Evolutionary conservation across 1,139 yeast genomes (phyloP), one percentile per base, ranked within the genome.

Genomic region (Scheffersomyces titani): DNA sequence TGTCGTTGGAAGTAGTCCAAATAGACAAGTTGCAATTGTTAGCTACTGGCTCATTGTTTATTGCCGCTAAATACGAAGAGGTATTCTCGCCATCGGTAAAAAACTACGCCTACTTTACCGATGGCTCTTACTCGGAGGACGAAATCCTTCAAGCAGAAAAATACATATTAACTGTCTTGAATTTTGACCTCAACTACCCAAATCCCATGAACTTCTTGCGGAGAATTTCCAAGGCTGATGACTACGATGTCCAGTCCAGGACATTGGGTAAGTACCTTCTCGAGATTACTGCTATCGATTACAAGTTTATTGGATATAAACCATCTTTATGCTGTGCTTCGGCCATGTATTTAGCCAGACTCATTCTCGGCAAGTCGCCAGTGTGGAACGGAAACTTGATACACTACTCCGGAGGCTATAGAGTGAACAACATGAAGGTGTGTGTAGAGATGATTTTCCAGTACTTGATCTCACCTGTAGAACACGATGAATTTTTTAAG

Each of bases 41-140:
- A 52, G 98, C 98, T 13, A 90, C 97, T 1, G 92, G 97, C 1
- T 87, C 96, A 21, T 74, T 94, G 62, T 92, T 93, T 73, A 90
- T 93, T 63, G 97, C 98, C 45, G 94, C 98, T 22, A 94, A 94
- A 75, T 92, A 91, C 70, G 98, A 93, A 75, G 98, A 93, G 74
- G 97, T 93, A 52, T 90, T 90, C 69, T 86, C 94, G 9, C 98
- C 98, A 18, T 87, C 96, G 48, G 91, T 92, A 56, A 85, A 87
- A 64, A 90, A 92, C 74, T 92, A 92, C 73, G 93, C 97, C 13
- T 90, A 89, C 70, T 92, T 91, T 65, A 90, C 97, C 51, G 97
- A 91, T 68, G 90, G 90, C 51, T 90, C 92, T 21, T 90, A 89
- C 63, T 82, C 91, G 11, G 96, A 88, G 69, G 93, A 89, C 57